Conservation (phyloP, 2,329 filamentous ascomycete species). For the Fusarium pseudograminearum region DNA sequence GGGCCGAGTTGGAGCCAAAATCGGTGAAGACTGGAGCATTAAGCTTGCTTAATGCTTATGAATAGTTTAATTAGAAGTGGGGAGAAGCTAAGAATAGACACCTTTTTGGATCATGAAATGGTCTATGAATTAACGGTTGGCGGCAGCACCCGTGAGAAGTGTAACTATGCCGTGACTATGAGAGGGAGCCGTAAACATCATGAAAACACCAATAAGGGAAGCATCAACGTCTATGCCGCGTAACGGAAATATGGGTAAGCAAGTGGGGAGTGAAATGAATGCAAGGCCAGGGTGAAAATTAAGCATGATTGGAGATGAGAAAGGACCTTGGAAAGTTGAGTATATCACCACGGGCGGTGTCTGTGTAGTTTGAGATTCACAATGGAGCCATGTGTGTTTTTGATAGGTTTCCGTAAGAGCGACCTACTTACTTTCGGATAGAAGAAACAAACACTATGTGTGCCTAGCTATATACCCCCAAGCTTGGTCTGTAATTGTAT, state of each 20-base stretch:
- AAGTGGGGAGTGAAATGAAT: conserved; percentile 18
- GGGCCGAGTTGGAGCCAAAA: conserved; percentile 63
- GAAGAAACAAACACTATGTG: background rate
- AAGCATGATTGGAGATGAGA: conserved; percentile 24
- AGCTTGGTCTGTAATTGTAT: background rate
- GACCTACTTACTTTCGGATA: background rate
- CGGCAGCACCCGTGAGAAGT: conserved; percentile 26
- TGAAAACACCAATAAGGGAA: conserved; percentile 25
- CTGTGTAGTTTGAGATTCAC: background rate
- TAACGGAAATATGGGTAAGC: conserved; percentile 23
- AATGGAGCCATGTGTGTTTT: background rate
- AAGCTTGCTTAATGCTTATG: conserved; percentile 47
- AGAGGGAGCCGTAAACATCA: background rate
- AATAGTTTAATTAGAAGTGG: conserved; percentile 36
- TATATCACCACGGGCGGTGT: conserved; percentile 3
- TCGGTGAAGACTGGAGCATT: conserved; percentile 67
- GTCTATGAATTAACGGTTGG: conserved; percentile 1
- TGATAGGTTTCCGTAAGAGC: background rate
- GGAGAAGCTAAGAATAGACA: conserved; percentile 40
- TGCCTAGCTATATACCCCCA: background rate
- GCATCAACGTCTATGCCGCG: conserved; percentile 37
- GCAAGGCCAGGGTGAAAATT: conserved; percentile 19
- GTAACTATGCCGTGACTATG: conserved; percentile 3
- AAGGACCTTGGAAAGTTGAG: background rate
- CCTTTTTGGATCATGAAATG: conserved; percentile 5